Evolutionary conservation across 495 filamentous ascomycete species (phyloP).

Genomic region (Neurospora sp.): DNA sequence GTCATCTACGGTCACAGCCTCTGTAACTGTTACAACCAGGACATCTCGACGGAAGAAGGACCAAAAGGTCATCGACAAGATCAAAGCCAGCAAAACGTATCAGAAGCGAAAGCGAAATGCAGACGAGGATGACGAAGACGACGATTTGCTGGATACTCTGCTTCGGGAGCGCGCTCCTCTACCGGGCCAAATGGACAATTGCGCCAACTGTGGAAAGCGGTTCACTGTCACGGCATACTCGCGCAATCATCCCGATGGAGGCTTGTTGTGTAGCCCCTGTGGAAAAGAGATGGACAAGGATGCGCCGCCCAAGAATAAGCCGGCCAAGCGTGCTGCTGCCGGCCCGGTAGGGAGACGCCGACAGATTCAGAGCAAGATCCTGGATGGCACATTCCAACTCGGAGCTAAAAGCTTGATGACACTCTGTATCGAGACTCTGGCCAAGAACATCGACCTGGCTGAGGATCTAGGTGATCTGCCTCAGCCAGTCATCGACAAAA

Average conservation of each 20-base stretch:
- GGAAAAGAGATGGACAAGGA: conserved; percentile 62
- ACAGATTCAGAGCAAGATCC: conserved; percentile 63
- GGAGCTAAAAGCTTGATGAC: conserved; percentile 68
- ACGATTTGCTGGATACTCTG: conserved; percentile 43
- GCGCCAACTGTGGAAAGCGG: conserved; percentile 72
- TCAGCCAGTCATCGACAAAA: conserved; percentile 52
- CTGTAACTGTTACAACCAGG: conserved; percentile 2
- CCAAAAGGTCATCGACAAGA: conserved; percentile 56
- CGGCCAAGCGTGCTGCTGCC: conserved; percentile 25
- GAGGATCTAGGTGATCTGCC: conserved; percentile 79
- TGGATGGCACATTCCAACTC: conserved; percentile 59
- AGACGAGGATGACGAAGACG: conserved; percentile 37
- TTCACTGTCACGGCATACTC: conserved; percentile 93
- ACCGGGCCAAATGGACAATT: conserved; percentile 83
- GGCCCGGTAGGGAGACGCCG: conserved; percentile 45
- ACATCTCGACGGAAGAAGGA: conserved; percentile 41
- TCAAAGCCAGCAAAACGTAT: conserved; percentile 68
- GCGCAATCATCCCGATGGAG: conserved; percentile 69
- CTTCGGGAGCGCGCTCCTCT: conserved; percentile 55
- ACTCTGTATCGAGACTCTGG: conserved; percentile 76
- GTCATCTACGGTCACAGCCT: conserved; percentile 3
- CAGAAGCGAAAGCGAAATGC: conserved; percentile 54
- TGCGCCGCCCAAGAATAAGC: conserved; percentile 51
- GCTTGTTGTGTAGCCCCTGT: conserved; percentile 75
- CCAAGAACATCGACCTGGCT: conserved; percentile 68